Base-by-base conservation (phyloP, 495 filamentous ascomycete species). In the Baudoinia panamericana region DNA sequence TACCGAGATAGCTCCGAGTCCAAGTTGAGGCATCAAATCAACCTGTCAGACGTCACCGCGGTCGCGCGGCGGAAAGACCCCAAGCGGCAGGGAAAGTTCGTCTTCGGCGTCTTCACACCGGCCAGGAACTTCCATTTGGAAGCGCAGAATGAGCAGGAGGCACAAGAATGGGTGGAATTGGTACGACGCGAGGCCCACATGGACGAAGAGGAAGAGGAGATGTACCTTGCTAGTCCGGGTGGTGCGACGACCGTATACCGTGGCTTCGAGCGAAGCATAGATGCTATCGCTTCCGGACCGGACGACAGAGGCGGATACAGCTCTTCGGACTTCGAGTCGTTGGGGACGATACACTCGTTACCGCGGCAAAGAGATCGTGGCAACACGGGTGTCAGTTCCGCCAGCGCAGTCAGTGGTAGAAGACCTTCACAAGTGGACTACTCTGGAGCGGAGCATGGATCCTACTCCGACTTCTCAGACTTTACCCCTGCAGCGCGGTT, bases 61-160 rank as follows among this genome's bases (percentile, higher is more conserved):
- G 82, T 94, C 23, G 82, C 86, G 0, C 69, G 81, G 36, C 74
- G 95, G 36, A 87, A 82, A 52, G 84, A 94, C 46, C 77, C 83
- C 1, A 92, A 90, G 63, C 78, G 80, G 21, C 79, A 78, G 45
- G 73, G 76, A 22, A 68, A 78, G 23, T 71, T 93, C 51, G 73
- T 93, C 28, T 94, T 96, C 57, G 90, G 82, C 2, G 66, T 96
- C n/a, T 97, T 94, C 56, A 86, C 87, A 8, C 81, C 86, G 0
- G 77, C 84, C 5, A 80, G 80, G 41, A 95, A 93, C 61, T 93
- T 81, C 61, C 85, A 93, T 42, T 80, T 97, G 34, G 79, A 87
- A 53, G 86, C 79, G 2, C 53, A 63, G 20, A 78, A 67, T 3
- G 69, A 74, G 27, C 69, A 76, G 42, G 87, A 95, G 48, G 81